phyloP scores from a whole-genome alignment of 306 rosid genomes.

The Vicia sativa region DNA sequence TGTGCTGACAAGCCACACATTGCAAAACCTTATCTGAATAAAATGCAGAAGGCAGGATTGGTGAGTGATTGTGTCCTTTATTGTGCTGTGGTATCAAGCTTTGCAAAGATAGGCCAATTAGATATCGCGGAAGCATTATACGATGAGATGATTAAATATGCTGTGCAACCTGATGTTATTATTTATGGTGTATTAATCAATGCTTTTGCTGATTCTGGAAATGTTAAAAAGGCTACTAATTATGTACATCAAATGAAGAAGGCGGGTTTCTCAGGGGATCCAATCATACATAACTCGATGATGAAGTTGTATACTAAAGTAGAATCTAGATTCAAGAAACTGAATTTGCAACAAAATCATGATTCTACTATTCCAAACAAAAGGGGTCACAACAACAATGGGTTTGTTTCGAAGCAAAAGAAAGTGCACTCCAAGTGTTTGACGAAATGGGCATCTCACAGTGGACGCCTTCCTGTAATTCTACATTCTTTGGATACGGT shows the following conservation, averaged over 20 bases:
- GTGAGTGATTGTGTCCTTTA: conserved; percentile 70
- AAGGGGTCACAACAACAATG: background rate
- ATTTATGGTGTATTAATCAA: conserved; percentile 73
- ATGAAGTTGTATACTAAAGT: conserved; percentile 81
- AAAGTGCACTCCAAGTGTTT: conserved; percentile 67
- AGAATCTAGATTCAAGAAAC: conserved; percentile 40
- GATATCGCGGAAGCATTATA: conserved; percentile 62
- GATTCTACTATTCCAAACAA: conserved; percentile 23
- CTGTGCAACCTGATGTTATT: conserved; percentile 64
- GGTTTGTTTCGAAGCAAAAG: conserved; percentile 4
- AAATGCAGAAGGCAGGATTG: conserved; percentile 71
- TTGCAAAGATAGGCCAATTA: conserved; percentile 62
- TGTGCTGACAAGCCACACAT: conserved; percentile 61
- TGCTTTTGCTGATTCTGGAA: conserved; percentile 73
- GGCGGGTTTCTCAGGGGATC: conserved; percentile 60
- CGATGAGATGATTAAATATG: conserved; percentile 49
- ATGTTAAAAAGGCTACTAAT: conserved; percentile 58
- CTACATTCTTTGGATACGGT: conserved; percentile 55
- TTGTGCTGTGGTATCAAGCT: conserved; percentile 73
- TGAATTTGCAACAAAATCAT: conserved; percentile 33
- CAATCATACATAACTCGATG: conserved; percentile 64
- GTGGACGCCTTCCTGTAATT: conserved; percentile 68
- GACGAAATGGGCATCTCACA: conserved; percentile 58
- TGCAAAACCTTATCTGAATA: conserved; percentile 63
- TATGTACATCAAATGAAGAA: conserved; percentile 61